Base-by-base conservation (phyloP, 2,329 filamentous ascomycete genomes). In the Fusarium musae region DNA sequence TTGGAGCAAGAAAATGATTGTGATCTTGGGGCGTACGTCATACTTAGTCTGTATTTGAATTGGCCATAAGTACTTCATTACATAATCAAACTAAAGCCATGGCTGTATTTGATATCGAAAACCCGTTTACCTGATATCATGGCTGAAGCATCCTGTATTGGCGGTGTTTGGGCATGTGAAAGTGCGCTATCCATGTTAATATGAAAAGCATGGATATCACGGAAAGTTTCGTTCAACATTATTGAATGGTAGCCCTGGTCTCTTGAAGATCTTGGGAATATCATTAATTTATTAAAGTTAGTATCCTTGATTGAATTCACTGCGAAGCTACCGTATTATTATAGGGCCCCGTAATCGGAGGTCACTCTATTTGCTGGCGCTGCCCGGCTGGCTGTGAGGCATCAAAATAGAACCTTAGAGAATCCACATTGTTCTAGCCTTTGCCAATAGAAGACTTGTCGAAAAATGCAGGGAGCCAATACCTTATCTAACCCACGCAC, bases 361-460 rank as follows among this genome's bases (percentile, higher is more conserved):
- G 46, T 12, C 34, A 3, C 16, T 56, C 32, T n/a, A 5, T 12
- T 12, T 19, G 34, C 17, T 21, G 50, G 17, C 19, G 17, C 21
- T 36, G 21, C 32, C 12, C 13, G 36, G 17, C 32, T 37, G 36
- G 17, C 32, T 37, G 19, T 19, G 19, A 43, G 36, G 36, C 28
- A 32, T 39, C n/a, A 37, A 50, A 23, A 69, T 60, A 57, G 26
- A 34, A 23, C 23, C 23, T 23, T 26, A 26, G 6, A 4, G 54
- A 58, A 62, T 47, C 73, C 73, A 74, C 68, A 70, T 72, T 70
- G 67, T 76, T 75, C 73, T 70, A 74, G 73, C 47, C 69, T 42
- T 69, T 68, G 42, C 37, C 53, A 39, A 66, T 72, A 30, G 68
- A 74, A 69, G 21, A 46, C n/a, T 19, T 37, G 56, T 54, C 34